Evolutionary conservation across 2,329 filamentous ascomycete genomes (phyloP).

Genomic region (Ramichloridium luteum): DNA sequence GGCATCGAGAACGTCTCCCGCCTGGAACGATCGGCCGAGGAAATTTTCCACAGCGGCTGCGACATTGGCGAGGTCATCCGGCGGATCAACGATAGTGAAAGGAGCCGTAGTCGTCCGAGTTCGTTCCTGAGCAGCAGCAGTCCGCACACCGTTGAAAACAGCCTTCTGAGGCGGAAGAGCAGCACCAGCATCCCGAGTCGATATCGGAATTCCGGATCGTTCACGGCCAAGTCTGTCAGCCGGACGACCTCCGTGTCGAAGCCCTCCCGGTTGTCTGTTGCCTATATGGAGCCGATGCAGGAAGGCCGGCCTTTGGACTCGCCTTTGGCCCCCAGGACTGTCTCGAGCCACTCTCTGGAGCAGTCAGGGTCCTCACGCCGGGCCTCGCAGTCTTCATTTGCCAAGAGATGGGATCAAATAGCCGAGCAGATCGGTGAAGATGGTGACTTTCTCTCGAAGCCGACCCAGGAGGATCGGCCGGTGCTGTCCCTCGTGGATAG

Average conservation of each 20-base stretch:
- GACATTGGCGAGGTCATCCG: constrained; percentile 70
- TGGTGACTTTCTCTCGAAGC: constrained; percentile 17
- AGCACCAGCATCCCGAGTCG: constrained; percentile 16
- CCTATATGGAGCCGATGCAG: constrained; percentile 29
- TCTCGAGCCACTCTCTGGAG: constrained; percentile 12
- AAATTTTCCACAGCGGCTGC: constrained; percentile 52
- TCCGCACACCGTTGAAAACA: constrained; percentile 11
- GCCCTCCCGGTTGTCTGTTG: constrained; percentile 28
- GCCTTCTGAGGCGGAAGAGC: constrained; percentile 4
- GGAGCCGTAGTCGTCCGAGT: constrained; percentile 12
- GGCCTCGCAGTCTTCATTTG: constrained; percentile 18
- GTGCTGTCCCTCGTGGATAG: constrained; percentile 17
- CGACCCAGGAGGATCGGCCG: constrained; percentile 10
- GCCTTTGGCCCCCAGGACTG: constrained; percentile 20
- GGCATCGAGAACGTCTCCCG: constrained; percentile 49
- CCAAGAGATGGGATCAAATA: constrained; percentile 20
- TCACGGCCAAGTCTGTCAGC: constrained; percentile 24
- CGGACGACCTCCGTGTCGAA: constrained; percentile 29
- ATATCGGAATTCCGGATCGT: constrained; percentile 41
- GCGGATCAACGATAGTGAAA: constrained; percentile 48
- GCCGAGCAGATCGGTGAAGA: constrained; percentile 20
- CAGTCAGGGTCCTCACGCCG: constrained; percentile 12
- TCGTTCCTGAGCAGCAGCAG: constrained; percentile 13
- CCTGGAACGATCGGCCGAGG: constrained; percentile 63
- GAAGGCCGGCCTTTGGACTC: constrained; percentile 26